Evolutionary conservation across 2,329 filamentous ascomycete species (phyloP).

Genomic region (Cytospora piceicola): DNA sequence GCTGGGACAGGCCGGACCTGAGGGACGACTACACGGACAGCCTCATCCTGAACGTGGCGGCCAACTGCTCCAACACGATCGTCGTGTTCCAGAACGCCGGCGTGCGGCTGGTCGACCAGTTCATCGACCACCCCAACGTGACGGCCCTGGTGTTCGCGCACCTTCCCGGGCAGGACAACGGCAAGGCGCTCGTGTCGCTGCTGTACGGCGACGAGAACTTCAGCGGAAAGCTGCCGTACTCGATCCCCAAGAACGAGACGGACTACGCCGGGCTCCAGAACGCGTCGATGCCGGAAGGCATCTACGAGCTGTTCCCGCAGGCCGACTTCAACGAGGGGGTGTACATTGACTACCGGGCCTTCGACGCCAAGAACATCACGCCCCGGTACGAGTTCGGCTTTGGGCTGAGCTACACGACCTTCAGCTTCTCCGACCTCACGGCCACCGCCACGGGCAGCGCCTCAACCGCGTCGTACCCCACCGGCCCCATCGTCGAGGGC

Average conservation of each 20-base stretch:
- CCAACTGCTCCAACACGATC: constrained; percentile 64
- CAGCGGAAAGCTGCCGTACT: constrained; percentile 64
- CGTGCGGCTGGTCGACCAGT: constrained; percentile 61
- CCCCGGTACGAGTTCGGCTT: constrained; percentile 61
- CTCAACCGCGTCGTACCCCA: constrained; percentile 43
- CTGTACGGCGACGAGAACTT: constrained; percentile 61
- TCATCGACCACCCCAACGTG: constrained; percentile 65
- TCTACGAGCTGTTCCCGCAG: constrained; percentile 55
- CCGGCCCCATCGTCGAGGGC: constrained; percentile 46
- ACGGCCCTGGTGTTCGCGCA: constrained; percentile 67
- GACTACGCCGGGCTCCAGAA: constrained; percentile 56
- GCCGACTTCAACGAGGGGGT: constrained; percentile 54
- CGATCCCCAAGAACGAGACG: constrained; percentile 56
- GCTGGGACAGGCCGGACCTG: constrained; percentile 63
- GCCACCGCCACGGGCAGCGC: constrained; percentile 37
- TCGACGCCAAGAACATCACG: constrained; percentile 51
- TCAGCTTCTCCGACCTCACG: constrained; percentile 48
- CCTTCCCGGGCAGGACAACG: constrained; percentile 65
- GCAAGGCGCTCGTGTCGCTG: constrained; percentile 56
- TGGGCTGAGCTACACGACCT: constrained; percentile 60
- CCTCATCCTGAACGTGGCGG: constrained; percentile 60
- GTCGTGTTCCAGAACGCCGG: constrained; percentile 69
- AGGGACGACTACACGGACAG: constrained; percentile 68
- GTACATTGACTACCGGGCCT: constrained; percentile 58
- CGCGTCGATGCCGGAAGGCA: constrained; percentile 49